Conservation (phyloP, 225 moss, liverwort and hornwort genomes). For the Asterella californica region DNA sequence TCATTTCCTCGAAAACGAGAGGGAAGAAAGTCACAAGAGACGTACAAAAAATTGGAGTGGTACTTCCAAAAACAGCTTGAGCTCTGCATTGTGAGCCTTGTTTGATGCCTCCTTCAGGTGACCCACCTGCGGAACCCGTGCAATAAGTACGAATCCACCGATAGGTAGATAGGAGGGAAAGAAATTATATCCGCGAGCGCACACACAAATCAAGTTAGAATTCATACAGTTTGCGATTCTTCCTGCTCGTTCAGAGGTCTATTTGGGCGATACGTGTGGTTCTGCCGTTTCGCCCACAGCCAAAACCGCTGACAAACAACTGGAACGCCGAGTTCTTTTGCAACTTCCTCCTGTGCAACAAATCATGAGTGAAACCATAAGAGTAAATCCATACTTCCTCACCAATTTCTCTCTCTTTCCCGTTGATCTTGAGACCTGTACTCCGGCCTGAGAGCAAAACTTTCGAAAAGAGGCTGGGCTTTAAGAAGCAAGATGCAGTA, state of each 20-base stretch:
- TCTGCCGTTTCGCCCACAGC: conserved; percentile 99
- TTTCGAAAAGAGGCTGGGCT: neutral
- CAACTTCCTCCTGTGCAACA: conserved; percentile 79
- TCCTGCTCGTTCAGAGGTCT: conserved; percentile 92
- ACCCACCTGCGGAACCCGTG: conserved; percentile 59
- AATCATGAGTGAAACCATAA: neutral
- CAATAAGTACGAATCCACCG: neutral
- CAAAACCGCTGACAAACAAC: conserved; percentile 89
- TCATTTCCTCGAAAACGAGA: neutral
- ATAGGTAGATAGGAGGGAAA: neutral
- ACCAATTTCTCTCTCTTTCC: too few species aligned
- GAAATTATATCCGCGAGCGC: neutral
- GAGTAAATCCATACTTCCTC: neutral
- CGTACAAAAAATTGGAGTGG: conserved; percentile 55
- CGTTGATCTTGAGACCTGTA: too few species aligned
- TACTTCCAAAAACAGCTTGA: conserved; percentile 97
- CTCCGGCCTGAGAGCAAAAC: neutral
- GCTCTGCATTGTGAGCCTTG: conserved; percentile 97
- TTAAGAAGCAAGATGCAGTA: neutral
- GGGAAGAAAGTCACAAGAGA: neutral
- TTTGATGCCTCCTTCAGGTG: conserved; percentile 97
- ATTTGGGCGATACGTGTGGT: conserved; percentile 97
- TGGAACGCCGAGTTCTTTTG: conserved; percentile 81
- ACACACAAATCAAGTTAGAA: neutral
- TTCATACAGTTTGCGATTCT: conserved; percentile 79